Evolutionary conservation across 1,284 basidiomycete species (phyloP).

Genomic region (Trametes polyzona): DNA sequence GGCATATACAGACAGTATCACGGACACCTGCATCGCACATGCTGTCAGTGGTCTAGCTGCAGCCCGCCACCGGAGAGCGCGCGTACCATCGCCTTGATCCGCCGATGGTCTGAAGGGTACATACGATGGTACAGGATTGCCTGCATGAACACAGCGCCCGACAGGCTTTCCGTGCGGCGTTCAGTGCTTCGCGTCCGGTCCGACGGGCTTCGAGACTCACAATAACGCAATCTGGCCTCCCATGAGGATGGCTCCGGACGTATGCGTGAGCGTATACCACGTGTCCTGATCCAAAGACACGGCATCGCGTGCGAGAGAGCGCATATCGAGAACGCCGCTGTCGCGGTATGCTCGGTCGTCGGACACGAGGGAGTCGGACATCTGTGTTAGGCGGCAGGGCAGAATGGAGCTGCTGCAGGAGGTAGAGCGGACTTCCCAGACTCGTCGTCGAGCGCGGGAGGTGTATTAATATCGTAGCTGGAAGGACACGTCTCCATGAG

Average conservation of each 20-base stretch:
- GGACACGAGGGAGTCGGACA: background rate
- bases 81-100: slow-evolving; percentile 7
- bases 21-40: background rate
- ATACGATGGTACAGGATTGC: slow-evolving; percentile 3
- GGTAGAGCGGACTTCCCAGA: background rate
- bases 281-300: background rate
- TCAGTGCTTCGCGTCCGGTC: background rate
- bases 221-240: slow-evolving; percentile 12
- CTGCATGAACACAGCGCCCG: slow-evolving; percentile 15
- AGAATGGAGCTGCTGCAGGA: background rate
- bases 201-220: background rate
- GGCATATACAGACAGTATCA: background rate
- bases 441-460: background rate
- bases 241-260: slow-evolving; percentile 11
- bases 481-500: background rate
- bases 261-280: background rate
- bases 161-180: background rate
- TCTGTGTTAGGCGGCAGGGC: background rate
- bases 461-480: background rate
- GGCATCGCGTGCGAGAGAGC: background rate
- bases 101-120: slow-evolving; percentile 5
- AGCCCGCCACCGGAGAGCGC: too few relatives aligned
- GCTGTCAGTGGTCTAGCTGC: too few relatives aligned
- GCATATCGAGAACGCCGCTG: background rate
- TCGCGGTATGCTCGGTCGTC: background rate